phyloP scores from a whole-genome alignment of 495 filamentous ascomycete species.

The Tuber microsphaerosporum region DNA sequence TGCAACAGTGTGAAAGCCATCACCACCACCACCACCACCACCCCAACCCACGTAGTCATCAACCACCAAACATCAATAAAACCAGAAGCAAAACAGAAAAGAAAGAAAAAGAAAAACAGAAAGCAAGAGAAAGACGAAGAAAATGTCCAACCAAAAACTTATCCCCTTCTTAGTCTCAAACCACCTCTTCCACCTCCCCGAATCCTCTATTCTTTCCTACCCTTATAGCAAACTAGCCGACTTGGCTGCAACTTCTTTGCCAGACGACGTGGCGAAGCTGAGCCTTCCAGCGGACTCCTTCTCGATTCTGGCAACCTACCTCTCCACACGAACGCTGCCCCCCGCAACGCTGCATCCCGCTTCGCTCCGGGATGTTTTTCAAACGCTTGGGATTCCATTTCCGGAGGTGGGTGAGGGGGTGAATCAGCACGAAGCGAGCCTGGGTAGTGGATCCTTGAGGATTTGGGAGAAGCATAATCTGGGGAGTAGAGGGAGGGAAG shows the following conservation, averaged over 20 bases:
- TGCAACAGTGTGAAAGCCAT: neutral
- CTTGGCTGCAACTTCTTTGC: conserved; percentile 19
- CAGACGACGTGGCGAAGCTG: conserved; percentile 22
- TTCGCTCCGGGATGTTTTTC: conserved; percentile 17
- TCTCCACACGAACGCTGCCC: conserved; percentile 18
- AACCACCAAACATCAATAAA: neutral
- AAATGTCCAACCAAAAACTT: conserved; percentile 9
- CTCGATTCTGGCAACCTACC: conserved; percentile 12
- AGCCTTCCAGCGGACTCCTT: conserved; percentile 23
- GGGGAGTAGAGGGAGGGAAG: neutral
- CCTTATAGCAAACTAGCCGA: conserved; percentile 29
- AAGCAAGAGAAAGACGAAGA: neutral
- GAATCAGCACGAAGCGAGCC: conserved; percentile 20
- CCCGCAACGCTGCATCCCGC: conserved; percentile 12
- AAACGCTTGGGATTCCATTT: conserved; percentile 18
- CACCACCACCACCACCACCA: neutral
- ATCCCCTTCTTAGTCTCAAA: conserved; percentile 23
- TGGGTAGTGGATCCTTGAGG: conserved; percentile 13
- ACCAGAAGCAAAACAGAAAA: neutral
- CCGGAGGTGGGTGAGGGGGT: neutral
- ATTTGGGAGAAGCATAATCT: conserved; percentile 16
- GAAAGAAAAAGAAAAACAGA: neutral
- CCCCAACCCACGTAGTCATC: conserved; percentile 1
- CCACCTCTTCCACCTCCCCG: conserved; percentile 22
- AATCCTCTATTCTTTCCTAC: conserved; percentile 20